Evolutionary conservation across 495 filamentous ascomycete genomes (phyloP).

Genomic region (Talaromyces stipitatus): DNA sequence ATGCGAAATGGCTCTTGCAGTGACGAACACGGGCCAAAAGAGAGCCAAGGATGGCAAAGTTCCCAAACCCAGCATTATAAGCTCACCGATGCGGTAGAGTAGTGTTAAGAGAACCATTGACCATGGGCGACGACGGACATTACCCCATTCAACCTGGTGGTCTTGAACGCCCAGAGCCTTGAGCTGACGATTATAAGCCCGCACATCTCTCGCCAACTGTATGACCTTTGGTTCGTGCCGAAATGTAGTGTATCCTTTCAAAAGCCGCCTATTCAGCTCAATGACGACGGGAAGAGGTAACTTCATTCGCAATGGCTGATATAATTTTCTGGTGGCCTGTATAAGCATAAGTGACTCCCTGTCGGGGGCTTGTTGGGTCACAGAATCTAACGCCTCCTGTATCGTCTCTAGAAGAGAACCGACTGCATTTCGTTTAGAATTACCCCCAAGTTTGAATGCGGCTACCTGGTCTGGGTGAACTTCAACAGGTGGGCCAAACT

Average conservation of each 20-base stretch:
- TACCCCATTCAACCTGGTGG: slow-evolving; percentile 75
- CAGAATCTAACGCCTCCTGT: slow-evolving; percentile 61
- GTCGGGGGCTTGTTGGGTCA: slow-evolving; percentile 77
- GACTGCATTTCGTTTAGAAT: slow-evolving; percentile 63
- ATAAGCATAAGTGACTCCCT: slow-evolving; percentile 84
- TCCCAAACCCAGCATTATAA: slow-evolving; percentile 55
- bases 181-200: slow-evolving; percentile 70
- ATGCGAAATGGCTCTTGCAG: slow-evolving; percentile 66
- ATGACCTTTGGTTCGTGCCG: slow-evolving; percentile 72
- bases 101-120: slow-evolving; percentile 57
- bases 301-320: slow-evolving; percentile 77
- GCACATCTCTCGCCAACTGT: slow-evolving; percentile 59
- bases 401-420: slow-evolving; percentile 63
- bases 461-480: slow-evolving; percentile 67
- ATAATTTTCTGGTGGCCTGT: slow-evolving; percentile 76
- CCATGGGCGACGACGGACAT: slow-evolving; percentile 47
- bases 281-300: slow-evolving; percentile 75
- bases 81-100: slow-evolving; percentile 65
- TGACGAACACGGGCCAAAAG: slow-evolving; percentile 74
- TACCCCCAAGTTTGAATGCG: slow-evolving; percentile 60
- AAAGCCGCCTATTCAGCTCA: slow-evolving; percentile 74
- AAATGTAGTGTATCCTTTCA: slow-evolving; percentile 73
- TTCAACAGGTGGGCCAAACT: slow-evolving; percentile 72
- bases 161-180: slow-evolving; percentile 68
- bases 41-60: slow-evolving; percentile 69